A percentile compares a stretch with the other conserved stretches of the same genome.
phyloP scores from a whole-genome alignment of 768 basidiomycete species.

The Royoungia palumana region DNA sequence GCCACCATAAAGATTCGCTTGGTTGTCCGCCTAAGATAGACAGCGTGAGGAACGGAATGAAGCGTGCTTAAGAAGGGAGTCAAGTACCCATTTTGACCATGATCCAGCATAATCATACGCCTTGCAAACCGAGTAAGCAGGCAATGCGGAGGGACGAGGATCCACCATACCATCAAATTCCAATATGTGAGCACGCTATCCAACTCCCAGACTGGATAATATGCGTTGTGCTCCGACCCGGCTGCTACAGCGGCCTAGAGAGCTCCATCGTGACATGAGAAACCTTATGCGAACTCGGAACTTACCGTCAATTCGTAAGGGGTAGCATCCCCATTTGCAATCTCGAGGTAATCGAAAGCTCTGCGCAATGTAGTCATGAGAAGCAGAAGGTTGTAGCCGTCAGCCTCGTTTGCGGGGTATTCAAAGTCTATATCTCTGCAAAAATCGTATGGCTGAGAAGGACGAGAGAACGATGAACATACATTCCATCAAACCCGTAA shows the following conservation, averaged over 20 bases:
- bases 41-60: not conserved
- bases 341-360: constrained; percentile 57
- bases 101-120: constrained; percentile 77
- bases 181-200: constrained; percentile 65
- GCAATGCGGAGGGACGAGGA: not conserved
- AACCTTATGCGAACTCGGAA: not conserved
- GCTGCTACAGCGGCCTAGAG: constrained; percentile 56
- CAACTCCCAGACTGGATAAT: constrained; percentile 61
- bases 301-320: constrained; percentile 56
- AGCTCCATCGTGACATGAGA: not conserved
- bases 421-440: constrained; percentile 74
- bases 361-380: constrained; percentile 60
- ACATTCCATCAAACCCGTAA: constrained; percentile 82
- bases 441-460: not conserved
- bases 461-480: constrained; percentile 14
- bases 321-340: constrained; percentile 55
- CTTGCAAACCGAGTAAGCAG: constrained; percentile 30
- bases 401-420: constrained; percentile 55
- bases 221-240: constrained; percentile 55
- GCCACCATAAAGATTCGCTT: constrained; percentile 70
- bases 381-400: constrained; percentile 65
- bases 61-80: constrained; percentile 24
- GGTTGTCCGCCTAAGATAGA: constrained; percentile 41
- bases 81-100: constrained; percentile 58
- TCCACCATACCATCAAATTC: constrained; percentile 67